phyloP scores from a whole-genome alignment of 768 basidiomycete species.

The Tubosaeta sp. region DNA sequence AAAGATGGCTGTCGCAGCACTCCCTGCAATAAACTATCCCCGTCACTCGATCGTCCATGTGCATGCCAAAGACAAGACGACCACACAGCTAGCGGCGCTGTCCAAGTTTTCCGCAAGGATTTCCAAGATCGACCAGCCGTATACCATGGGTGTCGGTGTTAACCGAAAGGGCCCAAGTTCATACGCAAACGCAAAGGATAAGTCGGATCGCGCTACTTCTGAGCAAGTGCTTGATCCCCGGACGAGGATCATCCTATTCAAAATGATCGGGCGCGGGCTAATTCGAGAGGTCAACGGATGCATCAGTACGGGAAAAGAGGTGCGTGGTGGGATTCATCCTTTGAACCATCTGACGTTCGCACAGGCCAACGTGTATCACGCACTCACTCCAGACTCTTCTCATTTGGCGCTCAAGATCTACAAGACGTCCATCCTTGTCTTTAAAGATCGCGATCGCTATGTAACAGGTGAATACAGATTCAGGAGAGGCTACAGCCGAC shows the following conservation, averaged over 20 bases:
- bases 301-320: conserved; percentile 98
- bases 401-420: conserved; percentile 96
- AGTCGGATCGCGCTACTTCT: conserved; percentile 92
- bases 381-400: conserved; percentile 45
- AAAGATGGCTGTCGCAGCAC: conserved; percentile 48
- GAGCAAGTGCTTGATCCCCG: conserved; percentile 97
- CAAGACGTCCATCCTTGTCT: conserved; percentile 95
- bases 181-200: conserved; percentile 88
- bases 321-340: conserved; percentile 27
- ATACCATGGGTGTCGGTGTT: conserved; percentile 64
- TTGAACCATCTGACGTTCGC: conserved; percentile 4
- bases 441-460: conserved; percentile 97
- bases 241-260: conserved; percentile 91
- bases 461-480: conserved; percentile 97
- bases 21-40: conserved; percentile 73
- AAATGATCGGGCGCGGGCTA: conserved; percentile 89
- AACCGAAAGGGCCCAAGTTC: conserved; percentile 92
- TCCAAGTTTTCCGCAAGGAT: conserved; percentile 75
- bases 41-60: conserved; percentile 28
- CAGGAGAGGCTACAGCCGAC: conserved; percentile 79
- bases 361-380: conserved; percentile 97
- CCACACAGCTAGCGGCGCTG: conserved; percentile 69
- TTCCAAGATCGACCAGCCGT: conserved; percentile 71
- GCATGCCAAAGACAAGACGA: conserved; percentile 52
- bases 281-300: conserved; percentile 93